Evolutionary conservation across 2,329 filamentous ascomycete genomes (phyloP).

Genomic region (Phaeophleospora eucalypticola): DNA sequence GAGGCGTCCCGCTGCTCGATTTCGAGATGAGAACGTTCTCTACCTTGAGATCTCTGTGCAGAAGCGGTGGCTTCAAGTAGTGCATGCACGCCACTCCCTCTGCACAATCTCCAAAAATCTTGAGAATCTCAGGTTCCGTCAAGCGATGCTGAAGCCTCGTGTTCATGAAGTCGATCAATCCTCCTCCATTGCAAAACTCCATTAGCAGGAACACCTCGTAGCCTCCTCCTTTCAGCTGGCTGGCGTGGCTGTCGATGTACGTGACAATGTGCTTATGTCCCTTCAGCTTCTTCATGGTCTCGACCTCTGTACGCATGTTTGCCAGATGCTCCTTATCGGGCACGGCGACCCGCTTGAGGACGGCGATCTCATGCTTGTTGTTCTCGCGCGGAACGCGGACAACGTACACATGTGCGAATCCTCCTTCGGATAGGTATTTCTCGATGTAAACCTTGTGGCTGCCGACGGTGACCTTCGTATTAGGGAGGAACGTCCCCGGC

Average conservation of each 20-base stretch:
- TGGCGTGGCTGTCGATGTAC: constrained; percentile 97
- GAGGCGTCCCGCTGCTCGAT: constrained; percentile 55
- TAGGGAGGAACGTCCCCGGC: constrained; percentile 78
- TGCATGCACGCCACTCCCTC: constrained; percentile 99
- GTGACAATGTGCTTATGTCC: constrained; percentile 94
- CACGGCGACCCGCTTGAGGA: constrained; percentile 91
- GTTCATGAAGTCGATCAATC: constrained; percentile 99
- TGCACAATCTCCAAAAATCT: constrained; percentile 93
- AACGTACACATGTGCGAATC: constrained; percentile 97
- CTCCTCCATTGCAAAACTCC: constrained; percentile 94
- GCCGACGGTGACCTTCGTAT: constrained; percentile 95
- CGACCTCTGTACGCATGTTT: constrained; percentile 96
- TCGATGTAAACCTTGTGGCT: constrained; percentile 89
- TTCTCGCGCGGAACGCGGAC: constrained; percentile 77
- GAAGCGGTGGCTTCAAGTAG: constrained; percentile 86
- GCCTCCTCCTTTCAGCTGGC: constrained; percentile 83
- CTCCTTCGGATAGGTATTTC: constrained; percentile 95
- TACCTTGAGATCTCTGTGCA: constrained; percentile 94
- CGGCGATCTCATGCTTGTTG: constrained; percentile 74
- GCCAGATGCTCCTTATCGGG: constrained; percentile 92
- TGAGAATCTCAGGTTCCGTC: constrained; percentile 94
- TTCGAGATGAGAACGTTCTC: constrained; percentile 89
- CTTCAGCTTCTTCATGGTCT: constrained; percentile 99
- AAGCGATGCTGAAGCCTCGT: constrained; percentile 91
- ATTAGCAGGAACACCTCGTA: constrained; percentile 98